Evolutionary conservation across 139 green algal species (phyloP), one percentile per base, ranked within the genome.

Genomic region (Volvox reticuliferus): DNA sequence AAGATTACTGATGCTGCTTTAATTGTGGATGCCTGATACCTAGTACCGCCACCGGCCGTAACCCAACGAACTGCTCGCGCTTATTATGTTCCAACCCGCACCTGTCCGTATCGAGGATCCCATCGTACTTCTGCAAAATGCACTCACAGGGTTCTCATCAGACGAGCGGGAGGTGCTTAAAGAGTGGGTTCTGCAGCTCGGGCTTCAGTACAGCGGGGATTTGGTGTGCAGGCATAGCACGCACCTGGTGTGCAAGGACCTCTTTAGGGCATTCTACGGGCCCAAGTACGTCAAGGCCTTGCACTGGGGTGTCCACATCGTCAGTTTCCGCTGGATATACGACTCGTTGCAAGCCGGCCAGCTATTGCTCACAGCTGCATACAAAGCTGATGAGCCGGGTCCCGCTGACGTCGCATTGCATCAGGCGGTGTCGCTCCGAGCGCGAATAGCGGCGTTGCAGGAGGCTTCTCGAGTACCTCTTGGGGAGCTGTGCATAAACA

Each of bases 91-190:
- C 44, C 9, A 55, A 55, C 44, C 5, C 44, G 44, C 44, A 55
- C 44, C 5, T 55, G 44, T 55, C 9, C 9, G 9, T 55, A 55
- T 9, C 44, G 44, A 55, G 9, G 9, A 5, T 55, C 44, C 44
- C 44, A 9, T 55, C 44, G 44, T 14, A 55, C 44, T 14, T 55
- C 5, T 55, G 5, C 44, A 55, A 55, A 55, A 5, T 55, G 44
- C 9, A 55, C 44, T 55, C 30, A 50, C 73, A 90, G 86, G 86
- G 9, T 90, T 90, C 24, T 73, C 50, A 2, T 12, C 13, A 13
- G 71, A 83, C 2, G 86, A 90, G 30, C 86, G 86, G 1, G 86
- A 90, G 20, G 73, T 90, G 0, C 18, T 90, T 0, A 83, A 83
- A 21, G 73, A 83, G 2, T 90, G 86, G 86, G 86, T 62, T 0